Base-by-base conservation (phyloP, 768 basidiomycete genomes). In the Fomitopsis serialis region DNA sequence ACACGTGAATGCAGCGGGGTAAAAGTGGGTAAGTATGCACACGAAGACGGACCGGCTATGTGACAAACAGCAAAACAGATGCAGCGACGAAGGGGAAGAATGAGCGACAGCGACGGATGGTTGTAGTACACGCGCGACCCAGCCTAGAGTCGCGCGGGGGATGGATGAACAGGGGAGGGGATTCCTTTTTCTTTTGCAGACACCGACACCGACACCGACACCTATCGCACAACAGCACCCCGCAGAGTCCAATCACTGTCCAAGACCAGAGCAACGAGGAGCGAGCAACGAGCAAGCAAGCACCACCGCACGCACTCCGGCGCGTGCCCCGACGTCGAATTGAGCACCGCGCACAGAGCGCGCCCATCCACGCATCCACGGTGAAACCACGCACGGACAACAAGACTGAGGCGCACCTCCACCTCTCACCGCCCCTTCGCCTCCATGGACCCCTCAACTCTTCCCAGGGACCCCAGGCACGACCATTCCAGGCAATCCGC, bases 371-470 rank as follows among this genome's bases (percentile, higher is more conserved):
- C 50, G 13, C 21, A 21, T 52, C 40, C 21, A 25, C 53, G 44
- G 23, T 60, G 50, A 61, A 25, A 54, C 58, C 52, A 58, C 54
- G 29, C 52, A 50, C 57, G 53, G 57, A 57, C 53, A 15, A 58
- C 53, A 46, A 63, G 63, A 35, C 64, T 66, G 17, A 58, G 63
- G 52, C 64, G 57, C 65, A 63, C 57, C n/a, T n/a, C n/a, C n/a
- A n/a, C 54, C 62, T 32, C 37, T 15, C 37, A 19, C 37, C 37
- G 7, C 37, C 15, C 6, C 37, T 19, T 15, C 15, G 34, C 13
- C 15, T 7, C 37, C 13, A 40, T 6, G 7, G 19, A 17, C 37
- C 15, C 8, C 15, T 40, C 37, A 40, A 40, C 37, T 40, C 37
- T 40, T 40, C 8, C 37, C 37, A 6, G 37, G 37, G 7, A 40